Evolutionary conservation across 192 early-diverging fungal species (phyloP), one percentile per base, ranked within the genome.

Genomic region (Cetraspora pellucida): DNA sequence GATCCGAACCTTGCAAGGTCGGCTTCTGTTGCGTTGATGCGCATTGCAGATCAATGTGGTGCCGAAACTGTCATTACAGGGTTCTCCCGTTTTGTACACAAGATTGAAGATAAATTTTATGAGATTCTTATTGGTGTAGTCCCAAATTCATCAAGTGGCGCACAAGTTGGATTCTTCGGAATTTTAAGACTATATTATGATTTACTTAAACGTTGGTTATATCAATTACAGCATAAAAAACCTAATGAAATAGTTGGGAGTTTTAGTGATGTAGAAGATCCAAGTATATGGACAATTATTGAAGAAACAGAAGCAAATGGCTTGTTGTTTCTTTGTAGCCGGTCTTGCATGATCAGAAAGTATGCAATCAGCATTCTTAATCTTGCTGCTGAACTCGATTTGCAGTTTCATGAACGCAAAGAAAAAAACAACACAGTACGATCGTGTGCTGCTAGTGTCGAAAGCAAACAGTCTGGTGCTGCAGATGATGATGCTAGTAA

Each of bases 1-100:
- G 96, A 99, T 81, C 90, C 92, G 45, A 86, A 90, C 28, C 84
- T 99, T 4, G 89, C 92, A 6, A 85, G 83, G 0, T 87, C 90
- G 4, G 83, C 94, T 7, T 78, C 88, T 13, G 80, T 85, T 25
- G 92, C 92, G 0, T 75, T 95, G 28, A 61, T 87, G 23, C 83
- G 95, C 10, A 89, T 96, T 17, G 88, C 92, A 3, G 61, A 80
- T 27, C 85, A 89, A n/a, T 84, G 86, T 67, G 84, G 86, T 63
- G 83, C 88, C 0, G 85, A 87, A 44, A 84, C 78, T 10, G 85
- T 84, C 0, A 85, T 89, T 1, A 85, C 79, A 23, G 85, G 83
- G 46, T 88, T 85, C 47, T 84, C 88, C 5, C 75, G 77, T 6
- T 87, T 85, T 78, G 77, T 88, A 10, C 82, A 83, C 55, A 81